These are phyloP conservation scores for Xylariomycetidae sp. DNA, from an alignment of 2,329 filamentous ascomycete genomes.

Conservation along the genomic window DNA sequence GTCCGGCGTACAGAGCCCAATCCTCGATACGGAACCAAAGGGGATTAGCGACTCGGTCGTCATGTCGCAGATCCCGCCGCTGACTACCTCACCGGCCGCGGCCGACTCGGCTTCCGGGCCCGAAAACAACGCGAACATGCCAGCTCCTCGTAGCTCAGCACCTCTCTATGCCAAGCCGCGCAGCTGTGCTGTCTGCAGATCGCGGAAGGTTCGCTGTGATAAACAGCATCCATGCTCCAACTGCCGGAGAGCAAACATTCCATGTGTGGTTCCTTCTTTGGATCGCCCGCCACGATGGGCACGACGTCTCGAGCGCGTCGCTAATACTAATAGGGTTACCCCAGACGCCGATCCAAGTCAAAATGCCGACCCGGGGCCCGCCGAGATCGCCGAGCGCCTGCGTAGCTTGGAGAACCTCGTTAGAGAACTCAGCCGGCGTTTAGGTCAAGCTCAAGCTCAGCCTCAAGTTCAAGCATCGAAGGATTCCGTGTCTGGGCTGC, in stretches of 20 bases:
- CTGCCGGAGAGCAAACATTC: slow-evolving; percentile 48
- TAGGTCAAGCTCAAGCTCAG: slow-evolving; percentile 41
- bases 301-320: slow-evolving; percentile 41
- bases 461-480: no score
- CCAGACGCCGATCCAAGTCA: slow-evolving; percentile 33
- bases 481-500: no score
- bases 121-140: no score
- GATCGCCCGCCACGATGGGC: slow-evolving; percentile 51
- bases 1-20: no score
- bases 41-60: no score
- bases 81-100: no score
- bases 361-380: slow-evolving; percentile 22
- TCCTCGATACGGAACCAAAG: no score
- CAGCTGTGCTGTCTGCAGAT: slow-evolving; percentile 36
- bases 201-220: slow-evolving; percentile 54
- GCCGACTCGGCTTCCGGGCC: no score
- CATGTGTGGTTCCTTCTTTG: slow-evolving; percentile 44
- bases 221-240: slow-evolving; percentile 53
- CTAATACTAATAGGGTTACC: slow-evolving; percentile 1
- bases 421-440: slow-evolving; percentile 42
- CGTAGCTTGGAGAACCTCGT: slow-evolving; percentile 46
- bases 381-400: slow-evolving; percentile 44
- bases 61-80: no score
- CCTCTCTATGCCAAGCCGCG: slow-evolving; percentile 18
- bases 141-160: no score